These are phyloP conservation scores for Dioscorea cayenensis DNA, from an alignment of 116 monocot species.

Conservation along the genomic window DNA sequence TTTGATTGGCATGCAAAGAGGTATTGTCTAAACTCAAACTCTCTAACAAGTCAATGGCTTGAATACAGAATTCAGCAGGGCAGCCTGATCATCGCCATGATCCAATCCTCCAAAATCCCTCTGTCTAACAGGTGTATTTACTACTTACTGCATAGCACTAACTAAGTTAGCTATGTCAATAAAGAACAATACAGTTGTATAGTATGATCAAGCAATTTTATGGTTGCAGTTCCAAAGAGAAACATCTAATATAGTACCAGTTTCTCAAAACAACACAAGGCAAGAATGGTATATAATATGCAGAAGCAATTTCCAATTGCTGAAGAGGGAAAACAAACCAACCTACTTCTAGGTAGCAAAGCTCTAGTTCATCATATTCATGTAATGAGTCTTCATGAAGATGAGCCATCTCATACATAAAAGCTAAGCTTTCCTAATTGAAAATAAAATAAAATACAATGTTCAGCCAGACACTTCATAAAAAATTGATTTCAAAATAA, in stretches of 20 bases:
- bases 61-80: conserved; percentile 63
- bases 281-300: too few relatives aligned
- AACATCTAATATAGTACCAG: too few relatives aligned
- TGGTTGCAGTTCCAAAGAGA: too few relatives aligned
- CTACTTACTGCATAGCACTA: conserved; percentile 48
- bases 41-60: conserved; percentile 88
- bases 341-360: conserved; percentile 99
- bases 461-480: background rate
- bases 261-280: too few relatives aligned
- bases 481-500: background rate
- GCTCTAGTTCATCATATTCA: conserved; percentile 98
- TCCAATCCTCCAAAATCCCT: conserved; percentile 96
- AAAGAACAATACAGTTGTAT: background rate
- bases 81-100: conserved; percentile 89
- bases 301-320: too few relatives aligned
- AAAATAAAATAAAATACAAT: background rate
- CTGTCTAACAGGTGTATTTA: conserved; percentile 56
- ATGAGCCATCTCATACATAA: conserved; percentile 98
- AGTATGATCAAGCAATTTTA: background rate
- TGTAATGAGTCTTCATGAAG: conserved; percentile 95
- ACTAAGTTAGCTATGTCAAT: background rate
- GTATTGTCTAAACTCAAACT: conserved; percentile 97
- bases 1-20: conserved; percentile 88
- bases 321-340: background rate
- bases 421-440: conserved; percentile 95